Conservation (phyloP, 106 monocot species). For the Xerophyta viscosa region DNA sequence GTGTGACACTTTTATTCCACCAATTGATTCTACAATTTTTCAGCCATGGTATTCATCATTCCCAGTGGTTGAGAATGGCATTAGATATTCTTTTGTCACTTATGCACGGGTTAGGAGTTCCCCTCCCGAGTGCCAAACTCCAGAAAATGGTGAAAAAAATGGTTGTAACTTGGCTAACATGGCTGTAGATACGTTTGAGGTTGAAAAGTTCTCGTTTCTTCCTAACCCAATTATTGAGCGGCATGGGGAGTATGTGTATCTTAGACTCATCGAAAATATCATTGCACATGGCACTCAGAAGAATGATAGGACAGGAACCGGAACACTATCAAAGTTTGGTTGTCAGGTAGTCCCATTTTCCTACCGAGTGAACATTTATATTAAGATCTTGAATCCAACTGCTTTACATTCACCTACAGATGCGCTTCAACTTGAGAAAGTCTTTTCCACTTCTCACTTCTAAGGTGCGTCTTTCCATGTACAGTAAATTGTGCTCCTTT, state of each 20-base stretch:
- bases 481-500: too few relatives aligned
- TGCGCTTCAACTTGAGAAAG: conserved; percentile 91
- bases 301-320: conserved; percentile 83
- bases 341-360: conserved; percentile 49
- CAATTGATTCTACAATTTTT: conserved; percentile 54
- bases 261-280: conserved; percentile 73
- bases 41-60: conserved; percentile 89
- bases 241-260: conserved; percentile 81
- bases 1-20: conserved; percentile 89
- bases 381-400: not conserved
- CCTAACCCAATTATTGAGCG: conserved; percentile 64
- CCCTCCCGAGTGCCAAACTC: conserved; percentile 10
- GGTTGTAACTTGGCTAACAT: conserved; percentile 2
- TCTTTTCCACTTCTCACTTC: conserved; percentile 92
- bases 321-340: conserved; percentile 91
- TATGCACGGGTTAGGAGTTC: conserved; percentile 65
- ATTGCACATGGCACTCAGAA: conserved; percentile 61
- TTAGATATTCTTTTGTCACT: conserved; percentile 71
- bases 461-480: conserved; percentile 69
- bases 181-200: conserved; percentile 63
- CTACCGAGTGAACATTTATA: not conserved
- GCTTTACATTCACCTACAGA: conserved; percentile 27
- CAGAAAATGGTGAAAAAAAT: conserved; percentile 25
- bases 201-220: conserved; percentile 73
- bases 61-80: conserved; percentile 57